A percentile compares a stretch with the other conserved stretches of the same genome.
phyloP scores from a whole-genome alignment of 306 rosid species.

The Cotoneaster glaucophyllus region DNA sequence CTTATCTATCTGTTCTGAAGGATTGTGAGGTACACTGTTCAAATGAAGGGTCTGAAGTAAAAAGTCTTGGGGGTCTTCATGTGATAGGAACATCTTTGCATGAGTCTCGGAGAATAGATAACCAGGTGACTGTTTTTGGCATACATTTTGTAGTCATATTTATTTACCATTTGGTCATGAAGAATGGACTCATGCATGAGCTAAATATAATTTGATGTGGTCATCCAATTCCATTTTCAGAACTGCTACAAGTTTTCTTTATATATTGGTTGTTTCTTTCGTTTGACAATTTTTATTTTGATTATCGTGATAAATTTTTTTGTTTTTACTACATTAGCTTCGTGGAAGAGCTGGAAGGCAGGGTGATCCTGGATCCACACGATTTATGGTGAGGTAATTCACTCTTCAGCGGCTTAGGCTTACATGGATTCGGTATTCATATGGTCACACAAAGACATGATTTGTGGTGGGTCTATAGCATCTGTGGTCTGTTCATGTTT shows the following conservation, averaged over 20 bases:
- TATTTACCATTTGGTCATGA: not conserved
- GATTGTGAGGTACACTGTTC: conserved; percentile 81
- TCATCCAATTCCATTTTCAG: conserved; percentile 1
- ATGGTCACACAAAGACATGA: not conserved
- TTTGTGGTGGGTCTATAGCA: not conserved
- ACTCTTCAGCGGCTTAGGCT: not conserved
- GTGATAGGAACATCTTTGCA: conserved; percentile 95
- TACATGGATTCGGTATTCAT: not conserved
- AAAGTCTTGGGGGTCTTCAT: conserved; percentile 91
- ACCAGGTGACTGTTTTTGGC: conserved; percentile 57
- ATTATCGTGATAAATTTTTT: no score
- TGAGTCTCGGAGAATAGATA: conserved; percentile 95
- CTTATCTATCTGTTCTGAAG: conserved; percentile 71
- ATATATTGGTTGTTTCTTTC: not conserved
- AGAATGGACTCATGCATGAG: not conserved
- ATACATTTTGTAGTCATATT: not conserved
- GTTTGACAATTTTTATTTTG: not conserved
- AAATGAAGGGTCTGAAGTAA: conserved; percentile 83
- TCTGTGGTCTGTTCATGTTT: not conserved
- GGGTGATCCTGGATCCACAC: conserved; percentile 98
- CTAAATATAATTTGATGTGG: not conserved
- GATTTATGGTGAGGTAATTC: conserved; percentile 94
- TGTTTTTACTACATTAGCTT: conserved; percentile 32
- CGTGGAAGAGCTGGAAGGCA: conserved; percentile 99
- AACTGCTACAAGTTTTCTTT: not conserved